These are phyloP conservation scores for Cytospora piceicola DNA, from an alignment of 2,329 filamentous ascomycete genomes.

Conservation along the genomic window DNA sequence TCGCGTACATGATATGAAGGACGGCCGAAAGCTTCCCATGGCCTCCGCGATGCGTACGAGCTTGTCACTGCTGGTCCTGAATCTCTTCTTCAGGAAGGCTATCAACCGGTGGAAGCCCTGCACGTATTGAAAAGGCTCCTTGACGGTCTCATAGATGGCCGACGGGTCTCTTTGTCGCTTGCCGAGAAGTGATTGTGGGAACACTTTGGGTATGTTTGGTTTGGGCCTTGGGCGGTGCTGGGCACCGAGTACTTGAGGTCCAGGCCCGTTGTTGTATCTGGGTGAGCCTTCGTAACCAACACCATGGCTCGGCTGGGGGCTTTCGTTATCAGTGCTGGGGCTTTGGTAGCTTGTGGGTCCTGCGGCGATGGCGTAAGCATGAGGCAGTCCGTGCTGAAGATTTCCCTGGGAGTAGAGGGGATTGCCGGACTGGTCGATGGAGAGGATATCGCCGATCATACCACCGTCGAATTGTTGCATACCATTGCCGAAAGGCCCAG, in stretches of 20 bases:
- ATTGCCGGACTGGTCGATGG: slow-evolving; percentile 53
- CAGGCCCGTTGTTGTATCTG: slow-evolving; percentile 40
- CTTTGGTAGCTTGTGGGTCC: slow-evolving; percentile 66
- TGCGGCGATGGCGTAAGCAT: slow-evolving; percentile 67
- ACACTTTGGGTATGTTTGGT: slow-evolving; percentile 46
- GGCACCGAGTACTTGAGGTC: slow-evolving; percentile 23
- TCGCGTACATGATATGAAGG: slow-evolving; percentile 88
- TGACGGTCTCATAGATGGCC: slow-evolving; percentile 85
- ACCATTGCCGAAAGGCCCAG: slow-evolving; percentile 57
- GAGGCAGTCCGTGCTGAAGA: slow-evolving; percentile 64
- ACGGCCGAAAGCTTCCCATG: slow-evolving; percentile 85
- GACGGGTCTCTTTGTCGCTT: slow-evolving; percentile 75
- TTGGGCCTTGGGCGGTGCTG: slow-evolving; percentile 51
- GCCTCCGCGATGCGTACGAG: slow-evolving; percentile 84
- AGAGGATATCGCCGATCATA: slow-evolving; percentile 58
- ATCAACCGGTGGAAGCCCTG: slow-evolving; percentile 88
- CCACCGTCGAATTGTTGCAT: slow-evolving; percentile 53
- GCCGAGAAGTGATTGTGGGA: slow-evolving; percentile 56
- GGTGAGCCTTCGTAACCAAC: slow-evolving; percentile 61
- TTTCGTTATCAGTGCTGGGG: slow-evolving; percentile 67
- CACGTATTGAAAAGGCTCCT: slow-evolving; percentile 89
- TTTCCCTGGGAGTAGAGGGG: slow-evolving; percentile 59
- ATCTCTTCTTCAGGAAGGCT: slow-evolving; percentile 76
- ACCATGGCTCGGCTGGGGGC: slow-evolving; percentile 58
- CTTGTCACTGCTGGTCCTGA: slow-evolving; percentile 67